Base-by-base conservation (phyloP, 2,329 filamentous ascomycete species). In the Ophiostoma himal-ulmi region DNA sequence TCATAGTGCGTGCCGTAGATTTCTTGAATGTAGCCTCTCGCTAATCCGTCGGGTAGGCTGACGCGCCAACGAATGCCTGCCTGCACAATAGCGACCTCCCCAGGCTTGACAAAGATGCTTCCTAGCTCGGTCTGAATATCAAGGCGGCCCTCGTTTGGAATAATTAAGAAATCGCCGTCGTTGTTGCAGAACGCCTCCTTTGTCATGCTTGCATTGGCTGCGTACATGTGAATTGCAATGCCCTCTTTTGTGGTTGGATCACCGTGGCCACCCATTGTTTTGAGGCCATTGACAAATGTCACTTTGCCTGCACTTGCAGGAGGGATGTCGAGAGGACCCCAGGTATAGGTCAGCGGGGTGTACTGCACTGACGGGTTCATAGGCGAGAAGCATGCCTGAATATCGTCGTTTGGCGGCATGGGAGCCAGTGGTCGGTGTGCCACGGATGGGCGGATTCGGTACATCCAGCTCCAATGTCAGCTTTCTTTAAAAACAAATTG, bases 111-210 rank as follows among this genome's bases (percentile, higher is more conserved):
- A 68, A 71, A 68, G 20, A 75, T 57, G 48, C 82, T 83, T 5
- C 89, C 89, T 20, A 91, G 83, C 75, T 91, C 89, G 2, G 89
- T 91, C 75, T 89, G 88, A 65, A 91, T 88, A 73, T 91, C 86
- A 1, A 91, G 81, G 0, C 84, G 81, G 14, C 89, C 89, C 73
- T 88, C 83, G 72, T 91, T 89, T 0, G 85, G 87, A 2, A 91
- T 82, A 66, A 91, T 88, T 69, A 91, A 79, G 72, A 89, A 84
- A 76, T 91, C 89, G 20, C 89, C 89, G 72, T 91, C 89, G 1
- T 86, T 85, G 74, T 84, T 85, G 74, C 80, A 82, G 70, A 84
- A 85, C 0, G 84, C 83, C 13, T 79, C 76, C 3, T 80, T 79
- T 1, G 78, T 76, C 84, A 86, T 86, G 74, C 76, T 79, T 8